Evolutionary conservation across 768 basidiomycete genomes (phyloP).

Genomic region (Daedaleopsis sinensis): DNA sequence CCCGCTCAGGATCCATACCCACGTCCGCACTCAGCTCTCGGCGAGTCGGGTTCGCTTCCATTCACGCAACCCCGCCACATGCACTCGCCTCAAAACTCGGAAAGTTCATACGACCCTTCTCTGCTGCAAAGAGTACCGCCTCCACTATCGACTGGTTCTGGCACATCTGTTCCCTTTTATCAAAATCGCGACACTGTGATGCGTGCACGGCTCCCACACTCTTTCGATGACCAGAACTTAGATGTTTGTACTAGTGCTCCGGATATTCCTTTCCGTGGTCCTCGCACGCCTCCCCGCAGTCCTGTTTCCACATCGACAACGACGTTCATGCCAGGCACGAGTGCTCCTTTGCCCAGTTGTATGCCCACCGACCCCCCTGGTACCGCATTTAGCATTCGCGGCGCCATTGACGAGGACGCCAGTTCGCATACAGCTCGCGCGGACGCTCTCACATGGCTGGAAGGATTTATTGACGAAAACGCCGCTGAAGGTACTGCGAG

Average conservation of each 20-base stretch:
- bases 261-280: conserved; percentile 10
- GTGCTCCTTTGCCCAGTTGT: conserved; percentile 16
- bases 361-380: conserved; percentile 9
- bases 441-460: conserved; percentile 17
- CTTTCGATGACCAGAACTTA: conserved; percentile 5
- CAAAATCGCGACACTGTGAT: conserved; percentile 5
- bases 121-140: conserved; percentile 2
- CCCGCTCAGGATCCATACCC: conserved; percentile 56
- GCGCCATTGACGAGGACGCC: conserved; percentile 15
- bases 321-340: conserved; percentile 38
- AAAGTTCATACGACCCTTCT: conserved; percentile 5
- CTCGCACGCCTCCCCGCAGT: conserved; percentile 58
- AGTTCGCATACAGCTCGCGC: conserved; percentile 8
- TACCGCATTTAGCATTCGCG: conserved; percentile 9
- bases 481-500: conserved; percentile 20
- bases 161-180: conserved; percentile 8
- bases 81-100: conserved; percentile 17
- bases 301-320: conserved; percentile 53
- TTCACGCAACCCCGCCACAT: conserved; percentile 12
- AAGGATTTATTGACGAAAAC: conserved; percentile 24
- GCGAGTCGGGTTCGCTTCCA: conserved; percentile 44
- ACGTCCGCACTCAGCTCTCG: conserved; percentile 66
- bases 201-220: background rate
- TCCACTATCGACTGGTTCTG: conserved; percentile 2
- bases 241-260: background rate